A percentile compares a stretch with the other conserved stretches of the same genome.
These are phyloP conservation scores for Thalassiosira hispida DNA, from an alignment of 352 stramenopile genomes.

Conservation along the genomic window DNA sequence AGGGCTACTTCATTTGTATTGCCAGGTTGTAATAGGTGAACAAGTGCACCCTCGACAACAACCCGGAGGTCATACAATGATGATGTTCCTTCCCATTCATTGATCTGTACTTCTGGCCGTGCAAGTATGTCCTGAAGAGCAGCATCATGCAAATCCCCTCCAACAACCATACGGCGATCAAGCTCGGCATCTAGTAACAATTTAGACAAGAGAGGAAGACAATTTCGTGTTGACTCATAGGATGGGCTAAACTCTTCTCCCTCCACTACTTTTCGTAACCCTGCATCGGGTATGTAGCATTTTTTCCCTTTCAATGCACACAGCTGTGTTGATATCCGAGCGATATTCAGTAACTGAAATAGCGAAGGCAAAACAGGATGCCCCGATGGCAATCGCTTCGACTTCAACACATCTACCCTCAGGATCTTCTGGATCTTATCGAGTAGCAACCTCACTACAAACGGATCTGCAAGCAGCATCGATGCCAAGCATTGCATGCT, in stretches of 20 bases:
- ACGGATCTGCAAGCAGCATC: constrained; percentile 81
- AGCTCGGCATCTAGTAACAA: constrained; percentile 76
- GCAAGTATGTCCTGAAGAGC: constrained; percentile 30
- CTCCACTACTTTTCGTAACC: constrained; percentile 47
- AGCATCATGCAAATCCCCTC: constrained; percentile 69
- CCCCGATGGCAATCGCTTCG: constrained; percentile 55
- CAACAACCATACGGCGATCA: constrained; percentile 59
- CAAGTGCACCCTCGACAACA: constrained; percentile 67
- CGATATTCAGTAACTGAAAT: constrained; percentile 79
- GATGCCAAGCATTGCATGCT: constrained; percentile 77
- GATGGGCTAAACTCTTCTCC: constrained; percentile 51
- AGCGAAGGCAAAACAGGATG: constrained; percentile 69
- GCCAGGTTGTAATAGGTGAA: constrained; percentile 73
- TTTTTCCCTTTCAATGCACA: constrained; percentile 69
- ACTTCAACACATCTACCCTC: constrained; percentile 56
- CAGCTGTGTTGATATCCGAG: constrained; percentile 69
- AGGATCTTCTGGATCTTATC: constrained; percentile 69
- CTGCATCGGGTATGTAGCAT: constrained; percentile 69
- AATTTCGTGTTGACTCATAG: constrained; percentile 64
- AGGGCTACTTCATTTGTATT: constrained; percentile 72
- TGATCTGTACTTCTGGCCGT: constrained; percentile 26
- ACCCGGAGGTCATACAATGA: constrained; percentile 59
- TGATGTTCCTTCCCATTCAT: constrained; percentile 44
- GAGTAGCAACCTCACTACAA: constrained; percentile 74
- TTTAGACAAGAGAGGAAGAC: constrained; percentile 65